A percentile compares a stretch with the other conserved stretches of the same genome.
phyloP scores from a whole-genome alignment of 1,284 basidiomycete species.

The Cryptococcus sp. region DNA sequence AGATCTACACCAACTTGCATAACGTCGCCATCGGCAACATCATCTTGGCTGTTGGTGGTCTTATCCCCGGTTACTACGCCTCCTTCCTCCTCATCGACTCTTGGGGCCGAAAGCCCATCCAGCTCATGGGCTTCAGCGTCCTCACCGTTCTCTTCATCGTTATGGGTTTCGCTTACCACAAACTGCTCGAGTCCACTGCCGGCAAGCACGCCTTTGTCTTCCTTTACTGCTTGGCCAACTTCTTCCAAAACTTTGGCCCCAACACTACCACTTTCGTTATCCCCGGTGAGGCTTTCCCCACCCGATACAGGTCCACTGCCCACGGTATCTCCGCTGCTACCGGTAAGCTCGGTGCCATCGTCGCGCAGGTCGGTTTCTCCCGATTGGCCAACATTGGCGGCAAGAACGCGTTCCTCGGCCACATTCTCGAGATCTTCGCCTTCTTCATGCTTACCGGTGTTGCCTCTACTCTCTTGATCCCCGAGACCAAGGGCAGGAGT shows the following conservation, averaged over 20 bases:
- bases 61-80: constrained; percentile 56
- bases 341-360: constrained; percentile 79
- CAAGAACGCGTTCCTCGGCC: constrained; percentile 45
- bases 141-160: constrained; percentile 54
- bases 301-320: constrained; percentile 76
- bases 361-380: constrained; percentile 77
- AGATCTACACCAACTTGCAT: constrained; percentile 51
- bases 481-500: constrained; percentile 67
- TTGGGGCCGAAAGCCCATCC: constrained; percentile 54
- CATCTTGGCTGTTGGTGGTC: constrained; percentile 64
- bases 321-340: constrained; percentile 83
- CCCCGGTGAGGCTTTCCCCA: constrained; percentile 83
- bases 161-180: constrained; percentile 70
- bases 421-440: constrained; percentile 53
- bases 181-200: constrained; percentile 60
- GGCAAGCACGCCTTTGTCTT: constrained; percentile 69
- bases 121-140: constrained; percentile 72
- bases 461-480: constrained; percentile 70
- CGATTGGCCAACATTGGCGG: constrained; percentile 69
- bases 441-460: constrained; percentile 77
- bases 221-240: constrained; percentile 55
- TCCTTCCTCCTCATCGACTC: constrained; percentile 49
- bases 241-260: constrained; percentile 63
- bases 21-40: constrained; percentile 58
- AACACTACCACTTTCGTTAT: constrained; percentile 80